Evolutionary conservation across 768 basidiomycete genomes (phyloP), one percentile per base, ranked within the genome.

Genomic region (Mycena filopes): DNA sequence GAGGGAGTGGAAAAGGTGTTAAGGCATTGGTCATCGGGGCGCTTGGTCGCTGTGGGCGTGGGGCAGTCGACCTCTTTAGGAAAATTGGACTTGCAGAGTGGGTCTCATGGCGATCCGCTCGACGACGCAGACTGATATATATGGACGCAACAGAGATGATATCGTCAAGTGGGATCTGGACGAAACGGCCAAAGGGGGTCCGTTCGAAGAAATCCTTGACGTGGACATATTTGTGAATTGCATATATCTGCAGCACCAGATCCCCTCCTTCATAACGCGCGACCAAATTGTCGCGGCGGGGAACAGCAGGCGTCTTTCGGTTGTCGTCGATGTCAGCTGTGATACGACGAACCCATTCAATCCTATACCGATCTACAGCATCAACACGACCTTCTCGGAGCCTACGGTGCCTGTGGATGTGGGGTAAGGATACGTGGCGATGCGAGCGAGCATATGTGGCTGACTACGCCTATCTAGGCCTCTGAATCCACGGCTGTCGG

Each of bases 141-240:
- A 61, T 46, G 51, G n/a, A n/a, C n/a, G n/a, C 5, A 15, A 36
- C 77, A 98, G 96, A 69, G 88, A 94, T 60, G 89, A 99, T 75
- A 98, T 99, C 72, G 28, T 94, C 80, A 96, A 98, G 85, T 99
- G 98, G 98, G 98, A 99, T 78, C 81, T 99, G 84, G 92, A 84
- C 2, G 98, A 99, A 82, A 99, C 98, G 9, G 92, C 91, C 72
- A 96, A 95, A 81, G 96, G 96, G 31, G 98, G 98, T 2, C 98
- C 98, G 0, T 99, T 98, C 83, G 78, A 86, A 48, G 97, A 99
- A 81, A 95, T 99, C 64, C 86, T 99, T 29, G 94, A 95, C 67
- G 97, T 95, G 67, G 97, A 99, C 80, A 89, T 99, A 72, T 98
- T 99, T 74, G 89, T 99, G 84, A 99, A 99, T 82, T 99, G 98